Evolutionary conservation across 805 yeast species (phyloP).

Genomic region (Scheffersomyces amazonensis): DNA sequence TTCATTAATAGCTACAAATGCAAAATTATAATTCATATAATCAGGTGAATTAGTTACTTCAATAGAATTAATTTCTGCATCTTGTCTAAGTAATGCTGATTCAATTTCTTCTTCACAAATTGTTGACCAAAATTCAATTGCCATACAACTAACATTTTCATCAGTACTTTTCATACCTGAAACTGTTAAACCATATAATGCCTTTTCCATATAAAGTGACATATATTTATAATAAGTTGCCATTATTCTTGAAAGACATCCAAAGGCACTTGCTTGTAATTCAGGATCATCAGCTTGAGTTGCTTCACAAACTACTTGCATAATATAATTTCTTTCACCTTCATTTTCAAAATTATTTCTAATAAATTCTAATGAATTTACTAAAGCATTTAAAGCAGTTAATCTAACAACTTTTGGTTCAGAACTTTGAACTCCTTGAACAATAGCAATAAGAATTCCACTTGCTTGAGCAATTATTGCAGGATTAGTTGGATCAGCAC

Average conservation of each 20-base stretch:
- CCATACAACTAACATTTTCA: conserved; percentile 94
- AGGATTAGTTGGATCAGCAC: conserved; percentile 79
- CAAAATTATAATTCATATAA: conserved; percentile 70
- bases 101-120: conserved; percentile 97
- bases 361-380: conserved; percentile 86
- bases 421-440: conserved; percentile 88
- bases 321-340: conserved; percentile 93
- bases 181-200: conserved; percentile 84
- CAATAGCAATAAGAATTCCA: conserved; percentile 91
- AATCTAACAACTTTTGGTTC: conserved; percentile 78
- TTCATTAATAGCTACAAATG: conserved; percentile 76
- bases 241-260: conserved; percentile 92
- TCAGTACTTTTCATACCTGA: conserved; percentile 84
- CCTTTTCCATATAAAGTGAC: conserved; percentile 97
- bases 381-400: conserved; percentile 90
- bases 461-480: conserved; percentile 81
- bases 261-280: conserved; percentile 92
- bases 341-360: conserved; percentile 85
- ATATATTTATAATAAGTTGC: conserved; percentile 81
- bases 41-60: conserved; percentile 27
- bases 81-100: conserved; percentile 65
- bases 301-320: conserved; percentile 99
- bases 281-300: conserved; percentile 85
- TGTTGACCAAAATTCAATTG: conserved; percentile 98
- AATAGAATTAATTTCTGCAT: conserved; percentile 45